These are phyloP conservation scores for Tuber brumale DNA, from an alignment of 495 filamentous ascomycete species.

Conservation along the genomic window DNA sequence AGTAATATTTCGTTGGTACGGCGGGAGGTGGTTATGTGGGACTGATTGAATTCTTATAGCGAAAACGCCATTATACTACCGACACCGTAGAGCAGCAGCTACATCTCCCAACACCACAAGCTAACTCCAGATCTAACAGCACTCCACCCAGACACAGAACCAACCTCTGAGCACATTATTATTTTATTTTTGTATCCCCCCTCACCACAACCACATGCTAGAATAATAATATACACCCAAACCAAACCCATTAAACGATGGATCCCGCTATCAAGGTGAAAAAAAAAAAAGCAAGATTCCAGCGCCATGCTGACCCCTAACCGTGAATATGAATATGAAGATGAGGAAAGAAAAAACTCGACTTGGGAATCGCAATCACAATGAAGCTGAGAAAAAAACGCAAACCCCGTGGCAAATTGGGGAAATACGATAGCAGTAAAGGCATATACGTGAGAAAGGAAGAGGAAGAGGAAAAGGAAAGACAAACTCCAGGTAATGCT, in stretches of 20 bases:
- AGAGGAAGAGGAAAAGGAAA: neutral
- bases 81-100: no score
- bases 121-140: neutral
- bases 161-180: neutral
- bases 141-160: neutral
- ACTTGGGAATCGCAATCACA: neutral
- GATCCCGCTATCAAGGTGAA: constrained; percentile 2
- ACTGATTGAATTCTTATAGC: neutral
- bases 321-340: neutral
- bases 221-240: constrained; percentile 7
- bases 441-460: neutral
- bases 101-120: neutral
- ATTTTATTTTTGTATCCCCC: neutral
- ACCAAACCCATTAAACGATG: constrained; percentile 11
- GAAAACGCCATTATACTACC: neutral
- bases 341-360: neutral
- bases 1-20: neutral
- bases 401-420: neutral
- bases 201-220: neutral
- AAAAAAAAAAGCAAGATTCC: constrained; percentile 14
- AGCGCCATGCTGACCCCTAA: neutral
- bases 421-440: neutral
- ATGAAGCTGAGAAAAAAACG: neutral
- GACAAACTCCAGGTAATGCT: neutral
- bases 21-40: neutral